These are phyloP conservation scores for Cryptosporidium baileyi DNA, from an alignment of 169 alveolate species.

Conservation along the genomic window DNA sequence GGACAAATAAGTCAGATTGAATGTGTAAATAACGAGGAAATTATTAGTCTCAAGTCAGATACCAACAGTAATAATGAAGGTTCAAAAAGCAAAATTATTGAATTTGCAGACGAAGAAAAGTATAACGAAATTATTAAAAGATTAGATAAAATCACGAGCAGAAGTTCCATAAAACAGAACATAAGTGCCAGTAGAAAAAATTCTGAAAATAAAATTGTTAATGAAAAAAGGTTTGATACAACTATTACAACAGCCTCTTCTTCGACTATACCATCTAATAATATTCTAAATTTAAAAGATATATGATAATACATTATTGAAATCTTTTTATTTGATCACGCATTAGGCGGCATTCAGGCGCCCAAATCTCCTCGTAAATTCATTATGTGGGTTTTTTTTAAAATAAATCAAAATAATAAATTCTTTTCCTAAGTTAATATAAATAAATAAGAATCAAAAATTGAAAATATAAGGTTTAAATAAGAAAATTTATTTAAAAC, in stretches of 20 bases:
- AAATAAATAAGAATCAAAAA: not conserved
- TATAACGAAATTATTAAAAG: constrained; percentile 39
- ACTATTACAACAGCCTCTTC: constrained; percentile 32
- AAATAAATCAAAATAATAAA: constrained; percentile 12
- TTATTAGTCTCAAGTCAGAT: not conserved
- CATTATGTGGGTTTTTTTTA: constrained; percentile 24
- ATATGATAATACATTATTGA: not conserved
- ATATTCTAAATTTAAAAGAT: not conserved
- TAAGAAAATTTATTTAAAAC: too few species aligned
- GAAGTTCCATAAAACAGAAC: constrained; percentile 28
- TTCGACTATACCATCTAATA: constrained; percentile 54
- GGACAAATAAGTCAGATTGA: not conserved
- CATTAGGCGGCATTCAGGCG: constrained; percentile 36
- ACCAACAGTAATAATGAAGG: too few species aligned
- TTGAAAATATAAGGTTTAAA: not conserved
- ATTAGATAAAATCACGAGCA: constrained; percentile 23
- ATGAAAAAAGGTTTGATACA: not conserved
- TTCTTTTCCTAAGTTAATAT: too few species aligned
- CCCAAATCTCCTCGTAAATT: constrained; percentile 35
- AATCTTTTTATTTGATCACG: not conserved
- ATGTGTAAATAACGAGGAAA: not conserved
- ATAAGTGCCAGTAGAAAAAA: not conserved
- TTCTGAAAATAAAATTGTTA: not conserved
- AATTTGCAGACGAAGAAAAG: not conserved
- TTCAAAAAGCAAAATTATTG: too few species aligned